These are phyloP conservation scores for Apiospora saccharicola DNA, from an alignment of 2,329 filamentous ascomycete species.

Conservation along the genomic window DNA sequence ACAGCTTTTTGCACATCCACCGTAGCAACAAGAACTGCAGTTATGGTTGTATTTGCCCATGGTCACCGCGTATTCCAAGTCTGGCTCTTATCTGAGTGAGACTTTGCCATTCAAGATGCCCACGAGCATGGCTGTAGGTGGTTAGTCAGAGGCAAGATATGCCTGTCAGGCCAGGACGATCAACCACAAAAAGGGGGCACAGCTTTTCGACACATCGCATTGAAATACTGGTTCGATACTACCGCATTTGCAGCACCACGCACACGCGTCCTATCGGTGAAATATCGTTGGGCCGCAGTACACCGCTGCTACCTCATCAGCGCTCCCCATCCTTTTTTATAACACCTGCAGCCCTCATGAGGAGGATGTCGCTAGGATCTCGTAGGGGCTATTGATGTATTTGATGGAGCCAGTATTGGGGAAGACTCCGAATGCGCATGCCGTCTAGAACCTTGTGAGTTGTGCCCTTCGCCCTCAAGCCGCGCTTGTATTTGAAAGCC, in stretches of 20 bases:
- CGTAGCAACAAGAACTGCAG: not conserved
- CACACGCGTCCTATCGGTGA: conserved; percentile 14
- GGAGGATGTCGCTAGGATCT: not conserved
- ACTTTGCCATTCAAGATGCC: not conserved
- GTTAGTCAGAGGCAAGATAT: not conserved
- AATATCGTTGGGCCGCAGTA: conserved; percentile 10
- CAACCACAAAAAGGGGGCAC: not conserved
- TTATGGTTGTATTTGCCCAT: not conserved
- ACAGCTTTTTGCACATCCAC: not conserved
- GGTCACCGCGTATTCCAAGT: not conserved
- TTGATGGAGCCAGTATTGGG: not conserved
- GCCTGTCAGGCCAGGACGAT: not conserved
- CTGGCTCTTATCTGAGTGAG: no score
- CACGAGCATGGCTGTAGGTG: not conserved
- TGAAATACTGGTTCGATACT: not conserved
- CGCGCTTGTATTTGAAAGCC: not conserved
- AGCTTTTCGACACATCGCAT: not conserved
- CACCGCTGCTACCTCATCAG: not conserved
- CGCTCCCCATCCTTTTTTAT: not conserved
- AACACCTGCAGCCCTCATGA: not conserved
- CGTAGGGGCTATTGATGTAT: not conserved
- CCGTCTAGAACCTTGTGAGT: not conserved
- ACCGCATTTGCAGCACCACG: not conserved
- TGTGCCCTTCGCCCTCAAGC: not conserved
- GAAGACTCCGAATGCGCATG: not conserved